Percentiles rank a stretch among this genome's conserved stretches.
Evolutionary conservation across 257 asterid genomes (phyloP).

Genomic region (Craterostigma plantagineum): DNA sequence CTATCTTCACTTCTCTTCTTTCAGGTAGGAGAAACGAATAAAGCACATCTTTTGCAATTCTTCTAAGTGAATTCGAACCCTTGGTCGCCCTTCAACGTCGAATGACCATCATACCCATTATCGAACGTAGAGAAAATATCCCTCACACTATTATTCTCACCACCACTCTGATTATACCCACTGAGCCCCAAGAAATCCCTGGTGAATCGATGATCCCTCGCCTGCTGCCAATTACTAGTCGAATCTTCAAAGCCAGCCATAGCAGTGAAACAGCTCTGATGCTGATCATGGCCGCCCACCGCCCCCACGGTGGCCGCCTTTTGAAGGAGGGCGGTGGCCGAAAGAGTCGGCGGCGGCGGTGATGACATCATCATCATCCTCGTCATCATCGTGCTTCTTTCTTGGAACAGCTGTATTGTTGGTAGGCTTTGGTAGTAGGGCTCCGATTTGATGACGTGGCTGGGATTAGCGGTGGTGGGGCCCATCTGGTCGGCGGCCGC

Average conservation of each 20-base stretch:
- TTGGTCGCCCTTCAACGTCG: no score
- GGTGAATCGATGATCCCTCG: neutral
- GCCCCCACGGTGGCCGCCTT: neutral
- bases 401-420: slow-evolving; percentile 11
- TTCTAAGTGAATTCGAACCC: no score
- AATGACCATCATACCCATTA: no score
- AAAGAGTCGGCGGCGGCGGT: neutral
- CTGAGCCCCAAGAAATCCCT: slow-evolving; percentile 3
- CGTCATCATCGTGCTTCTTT: slow-evolving; percentile 6
- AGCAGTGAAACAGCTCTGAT: neutral
- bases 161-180: neutral
- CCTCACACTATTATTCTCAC: neutral
- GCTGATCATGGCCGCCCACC: neutral
- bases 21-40: no score
- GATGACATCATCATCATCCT: slow-evolving; percentile 7
- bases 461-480: no score
- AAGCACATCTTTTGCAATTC: no score
- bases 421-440: no score
- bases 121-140: neutral
- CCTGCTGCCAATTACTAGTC: neutral
- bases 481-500: slow-evolving; percentile 6
- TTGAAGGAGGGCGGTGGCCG: slow-evolving; percentile 1
- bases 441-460: no score
- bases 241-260: neutral
- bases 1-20: no score